These are phyloP conservation scores for Elaeis guineensis DNA, from an alignment of 176 grass and related monocot genomes.

Conservation along the genomic window DNA sequence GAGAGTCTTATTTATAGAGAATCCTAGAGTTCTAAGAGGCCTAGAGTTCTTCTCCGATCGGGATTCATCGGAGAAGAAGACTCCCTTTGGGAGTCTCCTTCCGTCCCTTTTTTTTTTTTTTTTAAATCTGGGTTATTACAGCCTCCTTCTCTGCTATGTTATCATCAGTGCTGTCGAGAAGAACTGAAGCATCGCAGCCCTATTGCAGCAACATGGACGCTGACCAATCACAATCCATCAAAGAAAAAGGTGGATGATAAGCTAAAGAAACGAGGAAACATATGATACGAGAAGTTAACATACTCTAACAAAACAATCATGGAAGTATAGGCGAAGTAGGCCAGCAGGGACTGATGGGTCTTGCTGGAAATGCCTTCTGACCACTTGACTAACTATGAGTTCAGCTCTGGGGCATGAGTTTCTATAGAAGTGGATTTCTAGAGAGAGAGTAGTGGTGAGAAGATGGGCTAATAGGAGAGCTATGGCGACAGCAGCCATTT, in stretches of 20 bases:
- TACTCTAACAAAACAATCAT: slow-evolving; percentile 21
- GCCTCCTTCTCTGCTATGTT: slow-evolving; percentile 32
- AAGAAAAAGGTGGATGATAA: too few relatives aligned
- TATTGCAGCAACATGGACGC: neutral
- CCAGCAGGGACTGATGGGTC: slow-evolving; percentile 7
- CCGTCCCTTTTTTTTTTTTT: too few relatives aligned
- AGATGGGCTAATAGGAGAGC: slow-evolving; percentile 1
- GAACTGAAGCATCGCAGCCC: slow-evolving; percentile 36
- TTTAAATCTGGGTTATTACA: too few relatives aligned
- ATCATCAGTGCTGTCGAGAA: slow-evolving; percentile 27
- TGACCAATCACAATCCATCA: too few relatives aligned
- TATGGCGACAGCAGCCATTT: slow-evolving; percentile 4
- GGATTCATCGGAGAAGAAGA: too few relatives aligned
- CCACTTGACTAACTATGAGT: slow-evolving; percentile 8
- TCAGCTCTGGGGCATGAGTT: slow-evolving; percentile 24
- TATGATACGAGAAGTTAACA: too few relatives aligned
- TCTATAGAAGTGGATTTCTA: slow-evolving; percentile 6
- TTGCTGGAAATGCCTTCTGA: neutral
- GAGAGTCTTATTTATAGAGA: too few relatives aligned
- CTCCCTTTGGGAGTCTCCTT: too few relatives aligned
- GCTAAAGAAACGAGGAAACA: too few relatives aligned
- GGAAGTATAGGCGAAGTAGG: slow-evolving; percentile 22
- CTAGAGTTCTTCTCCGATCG: too few relatives aligned
- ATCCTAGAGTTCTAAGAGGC: too few relatives aligned
- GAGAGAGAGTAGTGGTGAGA: neutral